These are phyloP conservation scores for Hymenochaete sp. DNA, from an alignment of 1,284 basidiomycete species.

Conservation along the genomic window DNA sequence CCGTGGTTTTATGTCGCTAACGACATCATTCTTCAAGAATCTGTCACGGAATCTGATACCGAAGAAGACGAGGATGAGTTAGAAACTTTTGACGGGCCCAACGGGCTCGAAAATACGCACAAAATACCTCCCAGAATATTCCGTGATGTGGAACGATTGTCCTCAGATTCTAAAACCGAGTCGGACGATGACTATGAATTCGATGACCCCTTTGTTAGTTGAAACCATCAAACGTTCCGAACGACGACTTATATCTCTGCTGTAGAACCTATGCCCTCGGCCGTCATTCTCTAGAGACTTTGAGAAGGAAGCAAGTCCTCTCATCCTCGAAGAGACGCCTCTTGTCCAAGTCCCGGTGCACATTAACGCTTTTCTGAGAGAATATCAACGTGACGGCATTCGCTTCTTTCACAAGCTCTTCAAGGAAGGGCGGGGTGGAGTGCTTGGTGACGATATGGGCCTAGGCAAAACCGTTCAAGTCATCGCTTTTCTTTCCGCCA, in stretches of 20 bases:
- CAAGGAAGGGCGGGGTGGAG: constrained; percentile 51
- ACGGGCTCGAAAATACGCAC: neutral
- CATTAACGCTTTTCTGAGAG: constrained; percentile 74
- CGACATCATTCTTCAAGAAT: too few species aligned
- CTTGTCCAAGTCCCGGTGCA: constrained; percentile 53
- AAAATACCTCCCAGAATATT: neutral
- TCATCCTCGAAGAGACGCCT: constrained; percentile 39
- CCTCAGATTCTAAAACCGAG: constrained; percentile 15
- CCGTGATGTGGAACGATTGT: constrained; percentile 2
- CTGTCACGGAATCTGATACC: constrained; percentile 38
- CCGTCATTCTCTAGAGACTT: constrained; percentile 45
- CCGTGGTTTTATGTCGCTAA: too few species aligned
- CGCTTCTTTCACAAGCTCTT: constrained; percentile 68
- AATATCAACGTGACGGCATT: constrained; percentile 80
- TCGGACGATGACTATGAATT: constrained; percentile 12
- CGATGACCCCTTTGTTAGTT: constrained; percentile 12
- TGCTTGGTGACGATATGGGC: constrained; percentile 89
- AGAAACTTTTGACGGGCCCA: too few species aligned
- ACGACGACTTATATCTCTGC: neutral
- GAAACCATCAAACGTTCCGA: neutral
- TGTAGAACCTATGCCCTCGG: constrained; percentile 34
- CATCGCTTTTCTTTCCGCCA: constrained; percentile 76
- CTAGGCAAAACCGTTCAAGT: constrained; percentile 86
- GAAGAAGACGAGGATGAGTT: constrained; percentile 29
- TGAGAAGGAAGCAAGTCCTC: constrained; percentile 35